Conservation (phyloP, 805 yeast genomes). For the Candida taoyuanica region DNA sequence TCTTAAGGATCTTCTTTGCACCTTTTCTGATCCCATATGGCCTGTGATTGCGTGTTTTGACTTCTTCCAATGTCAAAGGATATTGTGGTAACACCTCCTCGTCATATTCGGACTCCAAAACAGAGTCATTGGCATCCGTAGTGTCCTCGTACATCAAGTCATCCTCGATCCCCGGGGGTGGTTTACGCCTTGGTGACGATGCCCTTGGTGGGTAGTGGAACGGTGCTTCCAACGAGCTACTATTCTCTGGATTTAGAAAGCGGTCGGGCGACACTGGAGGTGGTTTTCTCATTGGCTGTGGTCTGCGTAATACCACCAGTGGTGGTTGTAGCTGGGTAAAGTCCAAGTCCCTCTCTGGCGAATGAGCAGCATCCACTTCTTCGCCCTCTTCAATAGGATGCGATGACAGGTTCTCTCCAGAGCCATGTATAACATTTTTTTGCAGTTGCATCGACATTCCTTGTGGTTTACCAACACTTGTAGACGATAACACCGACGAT, state of each 20-base stretch:
- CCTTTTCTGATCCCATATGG: conserved; percentile 20
- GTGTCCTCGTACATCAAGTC: neutral
- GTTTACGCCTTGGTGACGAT: conserved; percentile 24
- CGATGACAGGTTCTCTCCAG: neutral
- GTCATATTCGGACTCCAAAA: conserved; percentile 1
- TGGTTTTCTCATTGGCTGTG: conserved; percentile 19
- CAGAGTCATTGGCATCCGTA: conserved; percentile 3
- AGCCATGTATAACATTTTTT: neutral
- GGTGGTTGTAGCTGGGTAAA: neutral
- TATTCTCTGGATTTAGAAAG: neutral
- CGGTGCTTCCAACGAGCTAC: neutral
- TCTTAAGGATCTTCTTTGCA: conserved; percentile 24
- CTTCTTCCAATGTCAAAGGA: conserved; percentile 14
- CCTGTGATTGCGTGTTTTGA: conserved; percentile 2
- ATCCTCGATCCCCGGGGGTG: conserved; percentile 17
- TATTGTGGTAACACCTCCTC: conserved; percentile 23
- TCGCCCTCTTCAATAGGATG: conserved; percentile 3
- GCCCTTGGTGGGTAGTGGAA: conserved; percentile 4
- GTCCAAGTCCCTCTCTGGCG: neutral
- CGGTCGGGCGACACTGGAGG: conserved; percentile 22
- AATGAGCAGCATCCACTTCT: neutral
- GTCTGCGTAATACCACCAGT: neutral
- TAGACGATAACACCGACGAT: conserved; percentile 1
- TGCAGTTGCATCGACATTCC: neutral
- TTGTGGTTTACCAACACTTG: conserved; percentile 1